Conservation (phyloP, 1,284 basidiomycete genomes). For the Sporisorium graminicola region DNA sequence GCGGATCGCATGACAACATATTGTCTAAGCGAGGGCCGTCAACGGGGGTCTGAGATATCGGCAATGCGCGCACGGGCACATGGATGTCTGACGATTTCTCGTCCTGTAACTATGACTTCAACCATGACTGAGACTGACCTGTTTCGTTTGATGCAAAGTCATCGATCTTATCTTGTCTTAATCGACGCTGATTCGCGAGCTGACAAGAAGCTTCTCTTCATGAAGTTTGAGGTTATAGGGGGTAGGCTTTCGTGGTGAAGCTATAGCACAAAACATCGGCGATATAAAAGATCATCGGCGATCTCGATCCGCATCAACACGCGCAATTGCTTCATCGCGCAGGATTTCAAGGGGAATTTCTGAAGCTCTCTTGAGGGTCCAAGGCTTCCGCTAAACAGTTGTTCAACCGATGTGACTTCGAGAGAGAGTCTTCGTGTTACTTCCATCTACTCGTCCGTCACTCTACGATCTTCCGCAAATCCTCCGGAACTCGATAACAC, state of each 20-base stretch:
- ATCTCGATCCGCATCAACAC: not conserved
- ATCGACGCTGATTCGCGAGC: too few relatives aligned
- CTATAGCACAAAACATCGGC: too few relatives aligned
- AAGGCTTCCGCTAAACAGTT: not conserved
- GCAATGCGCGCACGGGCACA: conserved; percentile 11
- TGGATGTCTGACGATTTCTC: not conserved
- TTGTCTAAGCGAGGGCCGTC: conserved; percentile 2
- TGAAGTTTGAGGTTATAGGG: too few relatives aligned
- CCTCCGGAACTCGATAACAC: too few relatives aligned
- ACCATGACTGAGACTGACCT: conserved; percentile 13
- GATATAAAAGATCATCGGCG: not conserved
- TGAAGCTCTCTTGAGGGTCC: not conserved
- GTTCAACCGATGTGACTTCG: too few relatives aligned
- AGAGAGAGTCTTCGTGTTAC: too few relatives aligned
- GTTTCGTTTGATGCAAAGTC: not conserved
- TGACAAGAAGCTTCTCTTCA: too few relatives aligned
- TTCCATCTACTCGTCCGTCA: too few relatives aligned
- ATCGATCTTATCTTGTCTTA: not conserved
- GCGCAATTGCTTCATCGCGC: conserved; percentile 17
- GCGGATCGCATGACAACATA: conserved; percentile 1
- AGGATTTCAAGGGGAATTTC: not conserved
- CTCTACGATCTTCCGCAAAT: too few relatives aligned
- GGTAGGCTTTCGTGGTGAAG: too few relatives aligned
- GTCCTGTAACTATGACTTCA: conserved; percentile 16
- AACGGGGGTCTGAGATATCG: not conserved